Conservation (phyloP, 2,329 filamentous ascomycete genomes). For the Chaetomium sp. region DNA sequence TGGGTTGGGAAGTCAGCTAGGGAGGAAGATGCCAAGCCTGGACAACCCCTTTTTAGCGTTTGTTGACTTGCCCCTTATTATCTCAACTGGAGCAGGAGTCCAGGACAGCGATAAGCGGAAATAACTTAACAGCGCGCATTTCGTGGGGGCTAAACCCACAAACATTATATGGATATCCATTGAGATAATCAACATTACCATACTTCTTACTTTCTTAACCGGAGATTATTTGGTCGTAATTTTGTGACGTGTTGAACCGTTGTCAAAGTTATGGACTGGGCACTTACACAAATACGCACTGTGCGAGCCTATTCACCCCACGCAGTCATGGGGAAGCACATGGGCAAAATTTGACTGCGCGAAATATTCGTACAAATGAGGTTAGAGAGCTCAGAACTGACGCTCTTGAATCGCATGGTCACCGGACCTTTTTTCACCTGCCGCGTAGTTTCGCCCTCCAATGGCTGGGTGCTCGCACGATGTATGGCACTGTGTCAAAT, state of each 20-base stretch:
- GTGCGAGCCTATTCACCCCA: neutral
- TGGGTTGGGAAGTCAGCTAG: neutral
- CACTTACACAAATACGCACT: neutral
- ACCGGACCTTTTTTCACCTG: no score
- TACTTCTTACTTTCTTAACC: neutral
- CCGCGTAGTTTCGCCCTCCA: no score
- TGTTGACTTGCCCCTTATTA: slow-evolving; percentile 5
- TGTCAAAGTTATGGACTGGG: neutral
- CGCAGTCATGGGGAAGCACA: neutral
- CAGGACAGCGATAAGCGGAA: neutral
- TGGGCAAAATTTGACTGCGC: no score
- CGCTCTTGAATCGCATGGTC: no score
- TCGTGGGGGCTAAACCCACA: neutral
- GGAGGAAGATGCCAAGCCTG: neutral
- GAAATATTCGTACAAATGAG: no score
- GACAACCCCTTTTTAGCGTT: neutral
- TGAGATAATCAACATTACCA: neutral
- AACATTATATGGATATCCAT: neutral
- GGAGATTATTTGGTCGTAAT: neutral
- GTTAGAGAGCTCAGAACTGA: no score
- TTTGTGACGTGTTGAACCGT: neutral
- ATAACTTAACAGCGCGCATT: neutral
- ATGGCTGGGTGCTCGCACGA: no score
- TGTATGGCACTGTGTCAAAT: no score
- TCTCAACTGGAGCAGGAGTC: neutral